A percentile compares a stretch with the other conserved stretches of the same genome.
Conservation (phyloP, 163 green algal genomes). For the Scenedesmus sp. region DNA sequence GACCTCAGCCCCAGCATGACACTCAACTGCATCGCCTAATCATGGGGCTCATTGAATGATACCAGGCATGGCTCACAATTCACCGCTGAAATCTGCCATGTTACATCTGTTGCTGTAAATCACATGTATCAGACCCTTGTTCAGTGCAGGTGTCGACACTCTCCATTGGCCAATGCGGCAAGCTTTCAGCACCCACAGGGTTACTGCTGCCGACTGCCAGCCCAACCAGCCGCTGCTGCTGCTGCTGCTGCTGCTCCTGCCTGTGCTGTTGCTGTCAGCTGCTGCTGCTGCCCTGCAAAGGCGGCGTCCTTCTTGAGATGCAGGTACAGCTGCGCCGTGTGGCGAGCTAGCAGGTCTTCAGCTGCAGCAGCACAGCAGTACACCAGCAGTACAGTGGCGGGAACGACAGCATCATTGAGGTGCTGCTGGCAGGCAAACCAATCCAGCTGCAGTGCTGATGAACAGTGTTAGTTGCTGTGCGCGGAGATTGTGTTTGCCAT, state of each 20-base stretch:
- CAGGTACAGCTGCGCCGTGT: conserved; percentile 60
- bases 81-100: too few species aligned
- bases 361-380: conserved; percentile 46
- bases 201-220: conserved; percentile 12
- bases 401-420: not conserved
- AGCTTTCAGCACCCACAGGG: not conserved
- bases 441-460: not conserved
- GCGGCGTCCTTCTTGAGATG: conserved; percentile 41
- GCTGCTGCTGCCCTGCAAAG: conserved; percentile 33
- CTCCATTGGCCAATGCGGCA: not conserved
- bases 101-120: too few species aligned
- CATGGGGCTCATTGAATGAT: too few species aligned
- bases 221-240: not conserved
- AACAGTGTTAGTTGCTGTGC: too few species aligned
- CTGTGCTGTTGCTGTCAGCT: not conserved
- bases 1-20: not conserved
- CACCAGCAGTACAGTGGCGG: not conserved
- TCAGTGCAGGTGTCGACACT: too few species aligned
- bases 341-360: conserved; percentile 67
- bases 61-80: too few species aligned
- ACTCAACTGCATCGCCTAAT: not conserved
- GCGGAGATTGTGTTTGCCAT: too few species aligned
- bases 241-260: not conserved
- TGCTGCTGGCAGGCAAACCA: too few species aligned
- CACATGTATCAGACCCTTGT: too few species aligned